phyloP scores from a whole-genome alignment of 2,329 filamentous ascomycete genomes.

The Arachnopeziza araneosa region DNA sequence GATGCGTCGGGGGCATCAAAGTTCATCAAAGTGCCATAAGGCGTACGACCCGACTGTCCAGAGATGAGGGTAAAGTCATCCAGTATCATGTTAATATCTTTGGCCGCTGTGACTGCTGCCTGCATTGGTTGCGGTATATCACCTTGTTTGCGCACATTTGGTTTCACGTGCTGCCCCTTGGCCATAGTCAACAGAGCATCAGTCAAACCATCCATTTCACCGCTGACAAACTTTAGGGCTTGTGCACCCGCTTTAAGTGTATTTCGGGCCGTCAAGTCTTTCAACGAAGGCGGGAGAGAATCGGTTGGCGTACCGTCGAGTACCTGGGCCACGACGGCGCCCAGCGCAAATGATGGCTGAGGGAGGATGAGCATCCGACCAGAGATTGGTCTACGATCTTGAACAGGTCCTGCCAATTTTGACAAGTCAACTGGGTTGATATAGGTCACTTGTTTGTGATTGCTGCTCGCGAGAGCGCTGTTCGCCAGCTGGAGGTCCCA shows the following conservation, averaged over 20 bases:
- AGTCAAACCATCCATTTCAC: constrained; percentile 29
- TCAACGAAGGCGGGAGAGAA: background rate
- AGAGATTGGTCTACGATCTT: constrained; percentile 28
- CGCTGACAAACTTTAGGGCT: constrained; percentile 18
- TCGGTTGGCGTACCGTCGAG: background rate
- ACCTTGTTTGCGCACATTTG: constrained; percentile 21
- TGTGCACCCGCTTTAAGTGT: background rate
- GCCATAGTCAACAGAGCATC: constrained; percentile 31
- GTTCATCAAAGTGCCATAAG: constrained; percentile 30
- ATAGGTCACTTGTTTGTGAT: constrained; percentile 4
- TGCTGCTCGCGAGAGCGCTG: constrained; percentile 1
- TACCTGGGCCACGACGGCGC: constrained; percentile 18
- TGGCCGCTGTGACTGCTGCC: constrained; percentile 9
- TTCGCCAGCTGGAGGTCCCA: constrained; percentile 1
- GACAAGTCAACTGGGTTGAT: background rate
- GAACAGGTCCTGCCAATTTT: background rate
- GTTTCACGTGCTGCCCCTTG: constrained; percentile 38
- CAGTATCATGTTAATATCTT: constrained; percentile 20
- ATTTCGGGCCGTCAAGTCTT: background rate
- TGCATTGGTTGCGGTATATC: background rate
- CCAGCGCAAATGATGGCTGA: constrained; percentile 35
- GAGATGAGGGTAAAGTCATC: background rate
- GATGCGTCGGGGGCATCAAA: constrained; percentile 13
- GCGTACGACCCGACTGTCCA: constrained; percentile 32
- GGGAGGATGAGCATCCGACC: constrained; percentile 37